Evolutionary conservation across 768 basidiomycete species (phyloP).

Genomic region (Russula vinacea): DNA sequence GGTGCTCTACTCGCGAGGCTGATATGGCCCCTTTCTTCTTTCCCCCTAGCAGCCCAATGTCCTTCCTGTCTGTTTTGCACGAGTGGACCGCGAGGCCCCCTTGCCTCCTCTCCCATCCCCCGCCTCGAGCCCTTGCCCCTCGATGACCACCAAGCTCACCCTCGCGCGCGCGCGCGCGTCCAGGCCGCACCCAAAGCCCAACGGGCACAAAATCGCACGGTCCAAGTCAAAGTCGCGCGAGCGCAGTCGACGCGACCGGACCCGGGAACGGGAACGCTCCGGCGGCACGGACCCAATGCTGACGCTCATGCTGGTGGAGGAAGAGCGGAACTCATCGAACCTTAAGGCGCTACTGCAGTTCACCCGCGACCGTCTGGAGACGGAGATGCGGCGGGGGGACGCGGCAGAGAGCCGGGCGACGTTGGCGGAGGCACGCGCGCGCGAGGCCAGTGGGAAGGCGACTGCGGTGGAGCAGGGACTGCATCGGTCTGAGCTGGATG

Average conservation of each 20-base stretch:
- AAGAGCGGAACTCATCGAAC: slow-evolving; percentile 30
- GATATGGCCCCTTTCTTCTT: not conserved
- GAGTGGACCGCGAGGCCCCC: not conserved
- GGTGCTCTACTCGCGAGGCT: slow-evolving; percentile 6
- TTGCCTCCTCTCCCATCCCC: slow-evolving; percentile 11
- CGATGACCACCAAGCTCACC: not conserved
- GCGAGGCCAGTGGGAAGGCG: slow-evolving; percentile 20
- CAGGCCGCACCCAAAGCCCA: slow-evolving; percentile 19
- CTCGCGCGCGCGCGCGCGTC: slow-evolving; percentile 2
- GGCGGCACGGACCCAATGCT: slow-evolving; percentile 27
- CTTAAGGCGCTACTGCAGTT: slow-evolving; percentile 28
- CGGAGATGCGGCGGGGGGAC: slow-evolving; percentile 27
- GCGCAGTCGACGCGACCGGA: slow-evolving; percentile 14
- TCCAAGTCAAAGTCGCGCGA: slow-evolving; percentile 26
- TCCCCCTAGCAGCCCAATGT: slow-evolving; percentile 13
- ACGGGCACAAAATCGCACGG: slow-evolving; percentile 18
- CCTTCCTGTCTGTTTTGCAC: slow-evolving; percentile 19
- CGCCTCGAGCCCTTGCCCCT: slow-evolving; percentile 5
- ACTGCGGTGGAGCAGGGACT: slow-evolving; percentile 24
- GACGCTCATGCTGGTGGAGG: slow-evolving; percentile 30
- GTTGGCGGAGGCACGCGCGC: slow-evolving; percentile 25
- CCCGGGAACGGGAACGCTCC: slow-evolving; percentile 12
- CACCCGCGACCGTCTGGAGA: slow-evolving; percentile 27
- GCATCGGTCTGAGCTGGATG: slow-evolving; percentile 27
- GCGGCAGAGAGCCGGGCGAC: slow-evolving; percentile 29